Base-by-base conservation (phyloP, 495 filamentous ascomycete species). In the Umbilicaria muhlenbergii region DNA sequence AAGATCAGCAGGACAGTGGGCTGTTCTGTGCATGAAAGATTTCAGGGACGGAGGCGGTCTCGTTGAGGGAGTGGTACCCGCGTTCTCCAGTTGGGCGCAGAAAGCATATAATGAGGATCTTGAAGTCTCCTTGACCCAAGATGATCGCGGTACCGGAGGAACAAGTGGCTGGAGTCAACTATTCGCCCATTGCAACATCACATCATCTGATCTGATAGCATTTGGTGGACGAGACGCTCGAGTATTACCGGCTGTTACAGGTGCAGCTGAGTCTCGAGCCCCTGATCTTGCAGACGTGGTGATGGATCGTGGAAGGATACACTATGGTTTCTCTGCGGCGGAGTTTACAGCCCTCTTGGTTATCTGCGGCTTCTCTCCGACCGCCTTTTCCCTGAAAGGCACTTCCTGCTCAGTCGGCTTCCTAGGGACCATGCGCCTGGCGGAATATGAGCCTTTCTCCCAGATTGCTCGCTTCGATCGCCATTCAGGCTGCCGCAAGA, bases 121-220 rank as follows among this genome's bases (percentile, higher is more conserved):
- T 8, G 8, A 11, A 0, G 34, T 42, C 11, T n/a, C 31, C n/a
- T 12, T 12, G 2, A 31, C 40, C 1, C 40, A 42, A 18, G 40
- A 42, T 8, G 40, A 42, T 32, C 40, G 31, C 13, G 40, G 40
- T 7, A 16, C n/a, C 0, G 13, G 14, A 16, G 40, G 40, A 3
- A 42, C 32, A 34, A 34, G 40, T 19, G 32, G 28, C 11, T 42
- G 40, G 40, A 42, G n/a, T 32, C 11, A 42, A n/a, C 16, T 42
- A 10, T 42, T 42, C 17, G n/a, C n/a, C n/a, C n/a, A n/a, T n/a
- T n/a, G n/a, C n/a, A 32, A 42, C 12, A 42, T 42, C 13, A 34
- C 17, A 8, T 8, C 40, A 10, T 14, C 31, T 15, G 39, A 42
- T 34, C 40, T 42, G 12, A 32, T 28, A 21, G 39, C 21, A 1